These are phyloP conservation scores for Puccinia sorghi DNA, from an alignment of 1,284 basidiomycete species.

Conservation along the genomic window DNA sequence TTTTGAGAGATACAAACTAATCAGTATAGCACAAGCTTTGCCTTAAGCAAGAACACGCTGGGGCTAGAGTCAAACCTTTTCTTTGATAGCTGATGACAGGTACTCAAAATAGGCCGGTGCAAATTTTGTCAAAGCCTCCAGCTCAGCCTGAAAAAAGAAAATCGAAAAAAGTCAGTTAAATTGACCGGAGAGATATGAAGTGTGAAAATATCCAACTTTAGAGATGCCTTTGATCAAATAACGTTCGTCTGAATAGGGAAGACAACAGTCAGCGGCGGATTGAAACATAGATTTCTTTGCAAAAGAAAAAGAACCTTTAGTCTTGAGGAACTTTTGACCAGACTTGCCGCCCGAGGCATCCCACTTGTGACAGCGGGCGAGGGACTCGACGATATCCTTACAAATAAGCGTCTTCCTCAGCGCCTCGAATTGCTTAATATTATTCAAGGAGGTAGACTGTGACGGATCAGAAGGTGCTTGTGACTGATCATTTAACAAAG, in stretches of 20 bases:
- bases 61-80: conserved; percentile 26
- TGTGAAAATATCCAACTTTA: conserved; percentile 61
- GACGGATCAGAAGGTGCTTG: conserved; percentile 13
- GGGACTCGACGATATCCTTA: conserved; percentile 85
- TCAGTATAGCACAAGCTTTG: neutral
- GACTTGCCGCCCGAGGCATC: conserved; percentile 94
- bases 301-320: conserved; percentile 67
- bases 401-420: conserved; percentile 88
- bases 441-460: neutral
- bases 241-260: conserved; percentile 72
- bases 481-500: neutral
- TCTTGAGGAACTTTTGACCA: conserved; percentile 94
- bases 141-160: conserved; percentile 62
- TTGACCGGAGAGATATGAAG: neutral
- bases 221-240: conserved; percentile 98
- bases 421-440: conserved; percentile 85
- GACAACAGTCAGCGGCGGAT: neutral
- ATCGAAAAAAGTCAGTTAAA: conserved; percentile 1
- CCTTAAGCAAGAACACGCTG: neutral
- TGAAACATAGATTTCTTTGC: neutral
- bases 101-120: conserved; percentile 98
- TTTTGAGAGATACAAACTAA: conserved; percentile 51
- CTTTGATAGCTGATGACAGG: conserved; percentile 65
- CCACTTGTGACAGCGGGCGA: conserved; percentile 94
- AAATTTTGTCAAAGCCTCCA: conserved; percentile 94